Evolutionary conservation across 192 early-diverging fungal species (phyloP).

Genomic region (Radiomyces spectabilis): DNA sequence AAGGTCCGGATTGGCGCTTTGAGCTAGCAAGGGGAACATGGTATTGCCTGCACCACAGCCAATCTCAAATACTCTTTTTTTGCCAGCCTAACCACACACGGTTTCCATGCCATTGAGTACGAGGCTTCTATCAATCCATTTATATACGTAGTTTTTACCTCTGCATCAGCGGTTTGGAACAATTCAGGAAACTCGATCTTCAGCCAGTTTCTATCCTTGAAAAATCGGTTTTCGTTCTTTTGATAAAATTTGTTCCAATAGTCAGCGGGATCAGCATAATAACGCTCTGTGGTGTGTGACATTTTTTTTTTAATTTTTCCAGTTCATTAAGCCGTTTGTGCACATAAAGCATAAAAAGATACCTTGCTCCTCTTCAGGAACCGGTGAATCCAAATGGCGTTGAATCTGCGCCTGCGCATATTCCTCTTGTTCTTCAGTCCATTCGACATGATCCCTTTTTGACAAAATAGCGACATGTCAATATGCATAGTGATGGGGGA

Average conservation of each 20-base stretch:
- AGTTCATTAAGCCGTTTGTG: constrained; percentile 6
- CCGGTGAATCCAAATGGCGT: constrained; percentile 62
- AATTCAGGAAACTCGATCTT: constrained; percentile 92
- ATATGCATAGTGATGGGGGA: not conserved
- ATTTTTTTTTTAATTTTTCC: too few species aligned
- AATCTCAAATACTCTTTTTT: constrained; percentile 75
- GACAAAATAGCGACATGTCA: not conserved
- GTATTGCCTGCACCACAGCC: constrained; percentile 98
- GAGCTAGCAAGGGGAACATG: constrained; percentile 84
- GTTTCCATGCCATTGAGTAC: too few species aligned
- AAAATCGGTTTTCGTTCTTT: constrained; percentile 85
- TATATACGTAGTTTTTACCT: constrained; percentile 30
- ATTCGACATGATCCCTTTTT: constrained; percentile 88
- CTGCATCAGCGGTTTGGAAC: constrained; percentile 36
- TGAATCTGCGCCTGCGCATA: constrained; percentile 71
- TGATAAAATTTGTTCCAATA: constrained; percentile 80
- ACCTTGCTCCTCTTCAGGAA: constrained; percentile 55
- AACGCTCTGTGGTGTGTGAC: constrained; percentile 32
- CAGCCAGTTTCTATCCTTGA: constrained; percentile 97
- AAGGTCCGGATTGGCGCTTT: constrained; percentile 64
- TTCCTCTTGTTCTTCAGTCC: constrained; percentile 75
- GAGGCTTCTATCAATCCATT: too few species aligned
- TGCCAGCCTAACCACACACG: constrained; percentile 49
- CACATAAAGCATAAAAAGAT: not conserved
- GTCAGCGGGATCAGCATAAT: constrained; percentile 39